Conservation (phyloP, 345 rosid species). For the Pelargonium nanum region DNA sequence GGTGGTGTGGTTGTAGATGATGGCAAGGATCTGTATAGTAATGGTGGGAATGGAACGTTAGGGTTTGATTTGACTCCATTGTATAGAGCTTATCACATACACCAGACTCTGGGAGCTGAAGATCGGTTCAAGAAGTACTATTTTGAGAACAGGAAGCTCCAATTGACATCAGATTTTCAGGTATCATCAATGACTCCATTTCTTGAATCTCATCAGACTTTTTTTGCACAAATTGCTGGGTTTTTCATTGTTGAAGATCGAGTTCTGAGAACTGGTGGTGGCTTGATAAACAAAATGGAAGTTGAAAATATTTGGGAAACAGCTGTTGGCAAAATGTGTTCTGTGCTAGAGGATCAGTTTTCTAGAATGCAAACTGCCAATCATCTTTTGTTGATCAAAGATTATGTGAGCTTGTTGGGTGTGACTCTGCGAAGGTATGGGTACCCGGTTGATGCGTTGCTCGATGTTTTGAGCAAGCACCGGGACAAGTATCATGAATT, state of each 20-base stretch:
- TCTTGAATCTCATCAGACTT: slow-evolving; percentile 93
- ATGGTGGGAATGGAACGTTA: slow-evolving; percentile 31
- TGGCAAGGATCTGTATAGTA: slow-evolving; percentile 16
- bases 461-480: slow-evolving; percentile 88
- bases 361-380: slow-evolving; percentile 98
- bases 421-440: slow-evolving; percentile 85
- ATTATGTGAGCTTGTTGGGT: slow-evolving; percentile 91
- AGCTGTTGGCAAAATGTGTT: slow-evolving; percentile 92
- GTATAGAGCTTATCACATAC: slow-evolving; percentile 82
- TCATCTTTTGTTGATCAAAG: slow-evolving; percentile 87
- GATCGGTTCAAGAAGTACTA: slow-evolving; percentile 83
- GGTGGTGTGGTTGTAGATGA: slow-evolving; percentile 27
- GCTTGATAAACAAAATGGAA: slow-evolving; percentile 68
- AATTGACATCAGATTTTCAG: slow-evolving; percentile 91
- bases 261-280: slow-evolving; percentile 81
- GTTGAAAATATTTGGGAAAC: slow-evolving; percentile 93
- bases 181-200: slow-evolving; percentile 95
- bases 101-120: slow-evolving; percentile 75
- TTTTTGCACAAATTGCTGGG: slow-evolving; percentile 93
- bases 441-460: slow-evolving; percentile 72
- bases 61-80: slow-evolving; percentile 81
- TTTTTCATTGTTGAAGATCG: slow-evolving; percentile 90
- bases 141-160: slow-evolving; percentile 85
- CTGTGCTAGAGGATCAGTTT: slow-evolving; percentile 93
- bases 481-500: slow-evolving; percentile 91